Evolutionary conservation across 345 rosid species (phyloP).

Genomic region (Abelmoschus esculentus): DNA sequence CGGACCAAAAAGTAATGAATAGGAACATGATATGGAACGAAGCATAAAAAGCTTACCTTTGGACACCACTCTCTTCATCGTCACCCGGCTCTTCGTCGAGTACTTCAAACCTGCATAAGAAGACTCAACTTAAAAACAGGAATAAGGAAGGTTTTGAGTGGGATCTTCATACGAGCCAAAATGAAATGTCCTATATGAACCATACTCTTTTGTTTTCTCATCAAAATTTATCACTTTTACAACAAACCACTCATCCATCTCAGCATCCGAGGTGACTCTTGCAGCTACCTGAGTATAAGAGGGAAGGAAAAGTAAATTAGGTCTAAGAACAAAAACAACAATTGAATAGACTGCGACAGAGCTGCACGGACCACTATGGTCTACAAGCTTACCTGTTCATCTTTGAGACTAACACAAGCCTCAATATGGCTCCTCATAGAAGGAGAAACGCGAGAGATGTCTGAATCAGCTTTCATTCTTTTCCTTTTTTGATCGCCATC

Average conservation of each 20-base stretch:
- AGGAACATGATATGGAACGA: neutral
- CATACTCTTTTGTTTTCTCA: constrained; percentile 89
- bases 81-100: constrained; percentile 98
- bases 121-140: constrained; percentile 4
- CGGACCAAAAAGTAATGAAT: neutral
- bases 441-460: constrained; percentile 56
- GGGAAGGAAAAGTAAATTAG: neutral
- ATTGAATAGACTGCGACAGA: neutral
- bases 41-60: constrained; percentile 38
- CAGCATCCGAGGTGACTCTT: constrained; percentile 69
- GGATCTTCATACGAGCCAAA: neutral
- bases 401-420: constrained; percentile 61
- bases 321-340: neutral
- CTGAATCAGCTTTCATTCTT: constrained; percentile 67
- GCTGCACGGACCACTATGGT: neutral
- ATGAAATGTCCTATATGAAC: neutral
- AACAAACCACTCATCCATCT: constrained; percentile 87
- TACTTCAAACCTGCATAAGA: constrained; percentile 64
- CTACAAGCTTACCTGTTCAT: constrained; percentile 67
- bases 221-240: constrained; percentile 93
- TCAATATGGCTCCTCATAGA: constrained; percentile 68
- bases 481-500: constrained; percentile 78
- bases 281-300: constrained; percentile 71
- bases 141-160: neutral
- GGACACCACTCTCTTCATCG: constrained; percentile 80